Evolutionary conservation across 2,329 filamentous ascomycete species (phyloP).

Genomic region (Pseudogymnoascus sp.): DNA sequence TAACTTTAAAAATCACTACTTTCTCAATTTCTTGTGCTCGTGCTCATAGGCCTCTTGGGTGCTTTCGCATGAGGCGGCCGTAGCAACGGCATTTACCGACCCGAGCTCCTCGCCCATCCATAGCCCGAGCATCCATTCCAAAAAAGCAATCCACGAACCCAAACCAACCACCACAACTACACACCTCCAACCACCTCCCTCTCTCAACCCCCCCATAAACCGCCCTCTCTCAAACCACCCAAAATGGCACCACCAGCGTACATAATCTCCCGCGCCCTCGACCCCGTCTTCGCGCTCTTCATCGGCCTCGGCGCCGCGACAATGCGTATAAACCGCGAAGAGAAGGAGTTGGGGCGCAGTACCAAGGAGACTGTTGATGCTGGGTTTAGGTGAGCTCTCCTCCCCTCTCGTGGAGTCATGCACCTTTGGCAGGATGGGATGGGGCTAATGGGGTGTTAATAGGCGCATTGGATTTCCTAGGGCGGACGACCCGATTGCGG

Average conservation of each 20-base stretch:
- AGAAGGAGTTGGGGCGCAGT: slow-evolving; percentile 34
- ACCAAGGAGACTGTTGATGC: slow-evolving; percentile 26
- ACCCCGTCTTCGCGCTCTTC: slow-evolving; percentile 46
- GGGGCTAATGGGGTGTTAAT: background rate
- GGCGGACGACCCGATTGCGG: background rate
- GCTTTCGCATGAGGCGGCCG: no score
- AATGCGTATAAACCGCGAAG: slow-evolving; percentile 47
- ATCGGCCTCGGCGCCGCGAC: slow-evolving; percentile 47
- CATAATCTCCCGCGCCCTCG: slow-evolving; percentile 37
- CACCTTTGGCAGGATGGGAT: background rate
- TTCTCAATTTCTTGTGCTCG: background rate
- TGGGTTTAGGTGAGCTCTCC: slow-evolving; percentile 27
- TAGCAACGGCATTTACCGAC: slow-evolving; percentile 4
- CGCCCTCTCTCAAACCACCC: background rate
- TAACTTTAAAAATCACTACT: background rate
- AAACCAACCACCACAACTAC: slow-evolving; percentile 7
- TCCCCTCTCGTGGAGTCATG: background rate
- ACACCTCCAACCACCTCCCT: background rate
- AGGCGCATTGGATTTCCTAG: background rate
- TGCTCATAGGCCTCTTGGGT: background rate
- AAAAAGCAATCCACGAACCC: background rate
- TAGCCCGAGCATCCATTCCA: background rate
- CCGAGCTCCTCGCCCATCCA: background rate
- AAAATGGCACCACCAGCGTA: slow-evolving; percentile 27
- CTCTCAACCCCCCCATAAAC: background rate